A percentile compares a stretch with the other conserved stretches of the same genome.
These are phyloP conservation scores for Zygoascus meyerae DNA, from an alignment of 1,139 yeast genomes.

Conservation along the genomic window DNA sequence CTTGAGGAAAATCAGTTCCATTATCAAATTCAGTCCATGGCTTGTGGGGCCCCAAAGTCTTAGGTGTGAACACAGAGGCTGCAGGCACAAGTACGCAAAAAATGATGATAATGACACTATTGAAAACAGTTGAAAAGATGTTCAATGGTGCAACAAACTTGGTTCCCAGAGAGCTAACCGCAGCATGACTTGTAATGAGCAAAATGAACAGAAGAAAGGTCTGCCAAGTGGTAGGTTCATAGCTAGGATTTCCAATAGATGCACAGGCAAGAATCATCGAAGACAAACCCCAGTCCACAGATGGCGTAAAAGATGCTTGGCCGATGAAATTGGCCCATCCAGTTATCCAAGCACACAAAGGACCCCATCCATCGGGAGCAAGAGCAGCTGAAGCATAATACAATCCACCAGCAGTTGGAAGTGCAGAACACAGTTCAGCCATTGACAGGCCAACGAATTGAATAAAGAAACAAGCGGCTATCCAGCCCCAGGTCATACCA, in stretches of 20 bases:
- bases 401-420: conserved; percentile 65
- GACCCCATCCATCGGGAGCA: conserved; percentile 44
- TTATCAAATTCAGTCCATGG: conserved; percentile 60
- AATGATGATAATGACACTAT: conserved; percentile 48
- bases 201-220: conserved; percentile 54
- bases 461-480: conserved; percentile 25
- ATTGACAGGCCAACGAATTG: conserved; percentile 40
- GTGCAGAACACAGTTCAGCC: conserved; percentile 53
- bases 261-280: conserved; percentile 50
- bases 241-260: conserved; percentile 44
- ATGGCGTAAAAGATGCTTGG: conserved; percentile 51
- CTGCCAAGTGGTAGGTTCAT: conserved; percentile 42
- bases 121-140: conserved; percentile 51
- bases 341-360: conserved; percentile 49
- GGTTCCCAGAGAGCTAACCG: conserved; percentile 47
- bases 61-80: conserved; percentile 26
- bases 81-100: conserved; percentile 62
- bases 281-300: conserved; percentile 56
- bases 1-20: conserved; percentile 60
- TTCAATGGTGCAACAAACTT: conserved; percentile 53
- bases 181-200: conserved; percentile 41
- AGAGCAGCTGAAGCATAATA: conserved; percentile 49
- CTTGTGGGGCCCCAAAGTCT: conserved; percentile 36
- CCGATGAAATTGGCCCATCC: conserved; percentile 58
- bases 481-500: conserved; percentile 66